Conservation (phyloP, 805 yeast genomes). For the Saturnispora bothae region DNA sequence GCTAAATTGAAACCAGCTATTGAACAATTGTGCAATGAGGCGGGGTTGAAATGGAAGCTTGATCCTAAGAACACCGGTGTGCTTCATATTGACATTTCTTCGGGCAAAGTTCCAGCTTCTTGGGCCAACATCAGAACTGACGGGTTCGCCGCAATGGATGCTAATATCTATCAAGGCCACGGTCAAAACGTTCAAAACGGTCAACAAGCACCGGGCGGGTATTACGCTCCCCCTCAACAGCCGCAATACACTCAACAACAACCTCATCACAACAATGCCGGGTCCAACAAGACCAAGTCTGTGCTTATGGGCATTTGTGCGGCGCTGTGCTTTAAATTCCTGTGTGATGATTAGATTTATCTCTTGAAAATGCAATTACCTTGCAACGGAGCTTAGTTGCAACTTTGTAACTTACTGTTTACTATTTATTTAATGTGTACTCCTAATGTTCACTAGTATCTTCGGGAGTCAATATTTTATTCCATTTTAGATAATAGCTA, state of each 20-base stretch:
- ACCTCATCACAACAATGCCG: slow-evolving; percentile 17
- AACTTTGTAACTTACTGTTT: not conserved
- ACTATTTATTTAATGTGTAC: not conserved
- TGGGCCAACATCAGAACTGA: slow-evolving; percentile 24
- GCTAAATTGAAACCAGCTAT: slow-evolving; percentile 88
- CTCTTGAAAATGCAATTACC: not conserved
- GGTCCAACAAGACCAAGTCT: not conserved
- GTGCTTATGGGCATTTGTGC: slow-evolving; percentile 4
- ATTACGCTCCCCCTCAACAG: slow-evolving; percentile 25
- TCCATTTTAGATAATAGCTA: too few species aligned
- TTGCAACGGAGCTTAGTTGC: not conserved
- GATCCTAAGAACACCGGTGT: slow-evolving; percentile 77
- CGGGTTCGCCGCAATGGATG: slow-evolving; percentile 27
- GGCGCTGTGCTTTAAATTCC: slow-evolving; percentile 1
- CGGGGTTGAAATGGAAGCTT: slow-evolving; percentile 46
- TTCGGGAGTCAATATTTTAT: too few species aligned
- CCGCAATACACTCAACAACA: slow-evolving; percentile 22
- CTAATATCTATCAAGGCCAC: slow-evolving; percentile 15
- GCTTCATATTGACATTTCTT: slow-evolving; percentile 52
- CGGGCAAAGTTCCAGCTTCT: slow-evolving; percentile 33
- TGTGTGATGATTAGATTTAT: not conserved
- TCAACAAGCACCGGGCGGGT: slow-evolving; percentile 18
- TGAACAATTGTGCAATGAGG: slow-evolving; percentile 62
- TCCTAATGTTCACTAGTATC: too few species aligned
- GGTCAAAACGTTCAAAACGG: slow-evolving; percentile 13